phyloP scores from a whole-genome alignment of 129 eudicot genomes.

The Centrapalus pauciflorus region DNA sequence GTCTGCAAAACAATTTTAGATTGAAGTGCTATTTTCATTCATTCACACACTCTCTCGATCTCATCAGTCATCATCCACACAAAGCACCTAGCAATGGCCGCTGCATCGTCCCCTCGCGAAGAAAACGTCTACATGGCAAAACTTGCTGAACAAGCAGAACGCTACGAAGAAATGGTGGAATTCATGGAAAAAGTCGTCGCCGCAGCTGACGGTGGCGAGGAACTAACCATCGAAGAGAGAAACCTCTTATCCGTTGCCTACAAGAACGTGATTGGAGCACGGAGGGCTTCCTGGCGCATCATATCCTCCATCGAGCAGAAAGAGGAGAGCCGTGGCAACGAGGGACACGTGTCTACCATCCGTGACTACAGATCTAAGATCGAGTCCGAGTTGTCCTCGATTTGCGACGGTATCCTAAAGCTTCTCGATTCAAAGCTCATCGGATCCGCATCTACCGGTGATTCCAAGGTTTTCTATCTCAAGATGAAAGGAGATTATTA shows the following conservation, averaged over 20 bases:
- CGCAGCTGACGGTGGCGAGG: slow-evolving; percentile 54
- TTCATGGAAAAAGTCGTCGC: slow-evolving; percentile 82
- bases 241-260: slow-evolving; percentile 28
- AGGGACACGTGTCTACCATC: slow-evolving; percentile 53
- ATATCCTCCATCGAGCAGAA: slow-evolving; percentile 78
- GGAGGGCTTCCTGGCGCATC: slow-evolving; percentile 54
- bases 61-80: background rate
- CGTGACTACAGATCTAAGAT: slow-evolving; percentile 71
- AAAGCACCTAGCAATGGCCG: slow-evolving; percentile 34
- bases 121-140: slow-evolving; percentile 79
- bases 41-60: background rate
- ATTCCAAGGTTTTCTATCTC: slow-evolving; percentile 69
- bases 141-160: slow-evolving; percentile 81
- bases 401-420: slow-evolving; percentile 65
- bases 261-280: slow-evolving; percentile 30
- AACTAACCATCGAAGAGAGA: slow-evolving; percentile 22
- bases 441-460: slow-evolving; percentile 53
- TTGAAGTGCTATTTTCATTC: too few relatives aligned
- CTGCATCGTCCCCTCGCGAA: slow-evolving; percentile 52
- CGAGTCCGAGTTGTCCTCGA: slow-evolving; percentile 51
- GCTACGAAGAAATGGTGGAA: slow-evolving; percentile 89
- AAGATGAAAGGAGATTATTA: slow-evolving; percentile 92
- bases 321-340: slow-evolving; percentile 72
- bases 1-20: background rate
- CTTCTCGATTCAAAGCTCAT: slow-evolving; percentile 59